Conservation (phyloP, 495 filamentous ascomycete species). For the Hyaloscypha finlandica region DNA sequence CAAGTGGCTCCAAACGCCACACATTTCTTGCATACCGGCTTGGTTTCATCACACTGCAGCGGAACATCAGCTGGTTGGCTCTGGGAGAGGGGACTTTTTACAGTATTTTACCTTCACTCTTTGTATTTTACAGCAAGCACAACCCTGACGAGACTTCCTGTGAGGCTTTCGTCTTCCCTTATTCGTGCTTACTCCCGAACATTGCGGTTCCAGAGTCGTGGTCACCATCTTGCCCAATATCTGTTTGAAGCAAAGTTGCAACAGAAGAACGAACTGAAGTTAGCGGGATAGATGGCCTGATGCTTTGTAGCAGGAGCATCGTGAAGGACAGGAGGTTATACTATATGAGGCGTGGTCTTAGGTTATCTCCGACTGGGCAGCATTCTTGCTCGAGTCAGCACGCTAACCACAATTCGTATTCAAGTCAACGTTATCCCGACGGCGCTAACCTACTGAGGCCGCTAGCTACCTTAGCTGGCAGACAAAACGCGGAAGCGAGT, state of each 20-base stretch:
- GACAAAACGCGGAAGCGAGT: too few species aligned
- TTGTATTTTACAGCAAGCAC: slow-evolving; percentile 49
- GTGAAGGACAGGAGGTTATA: neutral
- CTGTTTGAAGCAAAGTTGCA: neutral
- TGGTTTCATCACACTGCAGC: slow-evolving; percentile 47
- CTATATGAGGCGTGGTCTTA: neutral
- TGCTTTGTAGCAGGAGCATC: neutral
- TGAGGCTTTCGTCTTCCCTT: slow-evolving; percentile 41
- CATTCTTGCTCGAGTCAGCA: neutral
- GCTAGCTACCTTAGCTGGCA: too few species aligned
- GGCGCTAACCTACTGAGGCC: neutral
- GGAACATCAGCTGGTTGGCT: neutral
- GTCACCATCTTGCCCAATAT: neutral
- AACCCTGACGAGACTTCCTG: slow-evolving; percentile 45
- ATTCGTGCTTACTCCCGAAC: neutral
- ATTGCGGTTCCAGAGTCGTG: neutral
- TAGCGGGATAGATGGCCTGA: neutral
- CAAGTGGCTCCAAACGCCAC: slow-evolving; percentile 44
- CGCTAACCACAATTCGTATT: slow-evolving; percentile 3
- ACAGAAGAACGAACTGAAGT: neutral
- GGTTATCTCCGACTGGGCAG: neutral
- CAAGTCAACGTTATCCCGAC: neutral
- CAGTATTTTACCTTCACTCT: slow-evolving; percentile 42
- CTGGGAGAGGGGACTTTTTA: neutral
- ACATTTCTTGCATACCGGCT: slow-evolving; percentile 45